These are phyloP conservation scores for Lachancea fermentati DNA, from an alignment of 805 yeast species.

Conservation along the genomic window DNA sequence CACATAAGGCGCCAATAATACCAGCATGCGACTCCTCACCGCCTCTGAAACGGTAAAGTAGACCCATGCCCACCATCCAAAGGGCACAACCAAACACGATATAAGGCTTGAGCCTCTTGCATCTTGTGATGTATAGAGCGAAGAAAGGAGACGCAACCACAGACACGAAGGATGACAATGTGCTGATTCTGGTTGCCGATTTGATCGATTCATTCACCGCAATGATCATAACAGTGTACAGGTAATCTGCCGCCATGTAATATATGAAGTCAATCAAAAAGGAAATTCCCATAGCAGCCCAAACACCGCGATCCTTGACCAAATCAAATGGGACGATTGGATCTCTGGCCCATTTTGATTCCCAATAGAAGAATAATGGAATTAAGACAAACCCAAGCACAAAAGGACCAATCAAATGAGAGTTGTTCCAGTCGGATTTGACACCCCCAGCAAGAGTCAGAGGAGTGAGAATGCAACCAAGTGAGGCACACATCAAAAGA, in stretches of 20 bases:
- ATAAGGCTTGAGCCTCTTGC: conserved; percentile 52
- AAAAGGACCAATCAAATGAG: conserved; percentile 61
- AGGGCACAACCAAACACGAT: conserved; percentile 51
- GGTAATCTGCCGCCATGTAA: conserved; percentile 64
- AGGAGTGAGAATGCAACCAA: conserved; percentile 55
- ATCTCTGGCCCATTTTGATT: conserved; percentile 44
- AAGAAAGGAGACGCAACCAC: conserved; percentile 53
- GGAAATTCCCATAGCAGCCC: conserved; percentile 56
- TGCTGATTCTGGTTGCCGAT: conserved; percentile 54
- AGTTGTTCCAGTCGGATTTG: conserved; percentile 48
- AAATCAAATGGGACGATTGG: conserved; percentile 60
- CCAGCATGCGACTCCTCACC: conserved; percentile 48
- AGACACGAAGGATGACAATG: conserved; percentile 59
- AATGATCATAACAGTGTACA: conserved; percentile 62
- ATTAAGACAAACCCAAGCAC: conserved; percentile 58
- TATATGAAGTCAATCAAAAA: conserved; percentile 54
- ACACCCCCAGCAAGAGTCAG: conserved; percentile 71
- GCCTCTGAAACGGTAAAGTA: conserved; percentile 44
- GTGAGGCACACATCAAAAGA: conserved; percentile 44
- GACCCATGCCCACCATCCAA: conserved; percentile 59
- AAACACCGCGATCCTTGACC: conserved; percentile 63
- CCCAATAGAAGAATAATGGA: conserved; percentile 57
- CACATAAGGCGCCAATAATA: conserved; percentile 44
- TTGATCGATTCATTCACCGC: conserved; percentile 47
- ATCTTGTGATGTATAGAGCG: conserved; percentile 45